Conservation (phyloP, 2,329 filamentous ascomycete genomes). For the Fusarium albosuccineum region DNA sequence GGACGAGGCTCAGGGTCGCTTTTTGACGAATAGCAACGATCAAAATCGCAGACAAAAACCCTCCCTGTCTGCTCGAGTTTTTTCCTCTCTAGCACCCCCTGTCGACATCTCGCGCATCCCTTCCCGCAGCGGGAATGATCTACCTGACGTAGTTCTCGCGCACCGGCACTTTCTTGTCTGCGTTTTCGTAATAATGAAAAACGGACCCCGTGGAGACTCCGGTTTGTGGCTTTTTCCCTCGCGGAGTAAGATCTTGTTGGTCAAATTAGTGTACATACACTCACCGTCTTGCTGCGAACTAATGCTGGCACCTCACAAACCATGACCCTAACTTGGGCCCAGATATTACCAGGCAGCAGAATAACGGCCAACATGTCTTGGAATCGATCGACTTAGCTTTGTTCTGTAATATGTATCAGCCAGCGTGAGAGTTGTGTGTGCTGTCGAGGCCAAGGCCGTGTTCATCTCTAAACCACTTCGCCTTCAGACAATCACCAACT, state of each 20-base stretch:
- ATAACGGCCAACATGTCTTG: constrained; percentile 11
- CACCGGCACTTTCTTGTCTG: background rate
- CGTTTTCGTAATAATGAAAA: background rate
- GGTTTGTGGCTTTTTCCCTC: too few relatives aligned
- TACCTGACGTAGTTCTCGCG: too few relatives aligned
- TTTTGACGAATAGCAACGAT: background rate
- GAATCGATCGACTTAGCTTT: background rate
- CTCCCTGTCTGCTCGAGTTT: background rate
- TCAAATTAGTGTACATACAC: background rate
- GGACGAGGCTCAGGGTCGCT: background rate
- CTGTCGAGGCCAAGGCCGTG: background rate
- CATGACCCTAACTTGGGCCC: constrained; percentile 9
- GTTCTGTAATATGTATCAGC: background rate
- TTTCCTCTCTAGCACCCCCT: background rate
- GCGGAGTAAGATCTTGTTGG: background rate
- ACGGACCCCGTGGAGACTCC: background rate
- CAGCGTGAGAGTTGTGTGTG: background rate
- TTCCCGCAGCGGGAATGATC: background rate
- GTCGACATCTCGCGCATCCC: background rate
- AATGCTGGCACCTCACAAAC: background rate
- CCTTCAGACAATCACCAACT: background rate
- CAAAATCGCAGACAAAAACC: background rate
- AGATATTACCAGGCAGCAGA: constrained; percentile 36
- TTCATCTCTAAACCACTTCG: background rate
- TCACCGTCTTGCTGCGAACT: background rate